Evolutionary conservation across 1,284 basidiomycete species (phyloP), one percentile per base, ranked within the genome.

Genomic region (Papiliotrema fonsecae): DNA sequence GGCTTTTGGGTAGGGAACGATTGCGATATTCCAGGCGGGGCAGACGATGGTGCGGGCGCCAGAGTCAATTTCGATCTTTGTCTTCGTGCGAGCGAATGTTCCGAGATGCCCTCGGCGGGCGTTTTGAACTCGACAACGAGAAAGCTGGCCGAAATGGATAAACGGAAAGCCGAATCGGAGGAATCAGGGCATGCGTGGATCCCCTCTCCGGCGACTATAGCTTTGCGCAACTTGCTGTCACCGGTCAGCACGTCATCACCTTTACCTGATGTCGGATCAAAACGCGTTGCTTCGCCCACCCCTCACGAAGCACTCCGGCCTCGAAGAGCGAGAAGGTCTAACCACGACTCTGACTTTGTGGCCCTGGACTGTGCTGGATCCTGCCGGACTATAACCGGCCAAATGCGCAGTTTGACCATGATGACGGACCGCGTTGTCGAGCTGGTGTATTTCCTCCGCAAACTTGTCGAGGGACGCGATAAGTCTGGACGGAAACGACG

Each of bases 1-100:
- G 77, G 78, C 18, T 76, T 82, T 52, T 81, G 77, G 76, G 77
- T 80, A 39, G 73, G 73, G 3, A 75, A 75, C 51, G 67, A 72
- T 27, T 67, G 62, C 34, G 74, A 76, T 52, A 65, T 75, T 6
- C 73, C 72, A 1, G 66, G 63, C 16, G 62, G 64, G 24, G 60
- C 64, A 2, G 61, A 66, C 16, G 64, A 66, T 19, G 67, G 66
- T 5, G 63, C 58, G 0, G 62, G 65, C 10, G 59, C 65, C 13
- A 40, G 37, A 2, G 51, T 69, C 2, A 50, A 54, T 2, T 71
- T 72, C 36, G 67, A 73, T 45, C 51, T 75, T 16, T 70, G 67
- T 35, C 63, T 73, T n/a, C 53, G 69, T 56, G 70, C 73, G 2
- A 71, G 69, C 9, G 74, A 75, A 45, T 61, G 59, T 35, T 64